A percentile compares a stretch with the other conserved stretches of the same genome.
These are phyloP conservation scores for Calocera cornea DNA, from an alignment of 768 basidiomycete species.

Conservation along the genomic window DNA sequence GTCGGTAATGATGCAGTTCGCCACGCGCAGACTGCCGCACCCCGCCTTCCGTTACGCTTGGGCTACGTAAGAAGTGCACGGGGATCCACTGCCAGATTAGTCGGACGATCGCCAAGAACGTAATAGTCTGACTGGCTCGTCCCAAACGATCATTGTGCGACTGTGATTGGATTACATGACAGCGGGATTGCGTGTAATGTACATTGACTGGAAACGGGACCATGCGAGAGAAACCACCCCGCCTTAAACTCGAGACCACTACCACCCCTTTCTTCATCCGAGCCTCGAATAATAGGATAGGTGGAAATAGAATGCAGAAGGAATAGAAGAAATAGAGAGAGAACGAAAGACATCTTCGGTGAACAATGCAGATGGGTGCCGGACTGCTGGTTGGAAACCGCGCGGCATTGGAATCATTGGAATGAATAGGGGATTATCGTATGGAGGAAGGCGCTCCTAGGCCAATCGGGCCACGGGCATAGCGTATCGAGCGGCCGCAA, in stretches of 20 bases:
- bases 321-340: neutral
- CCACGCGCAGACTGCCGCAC: too few relatives aligned
- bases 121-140: neutral
- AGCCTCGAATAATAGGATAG: neutral
- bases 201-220: neutral
- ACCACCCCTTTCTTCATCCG: neutral
- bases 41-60: neutral
- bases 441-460: neutral
- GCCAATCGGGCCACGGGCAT: neutral
- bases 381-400: neutral
- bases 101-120: neutral
- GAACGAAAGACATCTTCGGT: neutral
- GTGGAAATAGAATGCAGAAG: slow-evolving; percentile 3
- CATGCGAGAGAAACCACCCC: neutral
- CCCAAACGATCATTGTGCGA: neutral
- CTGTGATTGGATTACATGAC: neutral
- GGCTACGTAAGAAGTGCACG: neutral
- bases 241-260: neutral
- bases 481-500: neutral
- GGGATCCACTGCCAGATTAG: neutral
- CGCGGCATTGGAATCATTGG: neutral
- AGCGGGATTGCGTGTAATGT: neutral
- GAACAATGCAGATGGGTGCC: neutral
- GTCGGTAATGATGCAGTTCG: too few relatives aligned
- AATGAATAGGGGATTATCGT: neutral